Conservation (phyloP, 2,329 filamentous ascomycete species). For the Scedosporium aurantiacum region DNA sequence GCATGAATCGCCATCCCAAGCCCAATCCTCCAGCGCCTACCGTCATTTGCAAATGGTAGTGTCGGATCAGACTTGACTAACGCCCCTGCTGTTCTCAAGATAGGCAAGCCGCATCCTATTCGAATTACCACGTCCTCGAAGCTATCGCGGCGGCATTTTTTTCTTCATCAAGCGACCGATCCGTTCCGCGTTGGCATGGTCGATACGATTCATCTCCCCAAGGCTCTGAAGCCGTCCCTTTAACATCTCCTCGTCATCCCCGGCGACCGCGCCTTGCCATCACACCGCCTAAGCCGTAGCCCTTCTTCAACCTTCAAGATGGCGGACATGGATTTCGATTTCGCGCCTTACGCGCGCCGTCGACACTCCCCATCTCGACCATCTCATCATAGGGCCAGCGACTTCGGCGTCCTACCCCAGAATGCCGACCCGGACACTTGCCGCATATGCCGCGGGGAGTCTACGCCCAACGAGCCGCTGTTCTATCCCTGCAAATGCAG, state of each 20-base stretch:
- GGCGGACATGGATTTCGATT: neutral
- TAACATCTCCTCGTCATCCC: neutral
- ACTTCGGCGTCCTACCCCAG: neutral
- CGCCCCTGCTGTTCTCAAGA: neutral
- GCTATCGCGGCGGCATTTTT: neutral
- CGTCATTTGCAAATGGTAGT: neutral
- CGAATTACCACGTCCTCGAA: neutral
- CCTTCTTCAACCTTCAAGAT: neutral
- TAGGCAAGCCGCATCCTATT: neutral
- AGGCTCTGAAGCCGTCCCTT: constrained; percentile 3
- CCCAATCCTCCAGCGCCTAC: neutral
- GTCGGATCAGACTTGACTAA: neutral
- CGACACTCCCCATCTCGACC: constrained; percentile 12
- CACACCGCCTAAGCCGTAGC: constrained; percentile 3
- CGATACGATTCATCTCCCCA: neutral
- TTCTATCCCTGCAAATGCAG: constrained; percentile 99
- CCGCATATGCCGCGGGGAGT: constrained; percentile 91
- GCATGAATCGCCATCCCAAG: neutral
- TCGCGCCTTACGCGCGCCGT: constrained; percentile 11
- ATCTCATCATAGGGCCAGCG: neutral
- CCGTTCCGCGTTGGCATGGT: neutral
- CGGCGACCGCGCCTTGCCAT: neutral
- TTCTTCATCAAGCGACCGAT: neutral
- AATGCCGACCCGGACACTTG: constrained; percentile 64
- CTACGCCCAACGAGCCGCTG: constrained; percentile 67